Evolutionary conservation across 805 yeast genomes (phyloP), one percentile per base, ranked within the genome.

Genomic region (Saturnispora gosingensis): DNA sequence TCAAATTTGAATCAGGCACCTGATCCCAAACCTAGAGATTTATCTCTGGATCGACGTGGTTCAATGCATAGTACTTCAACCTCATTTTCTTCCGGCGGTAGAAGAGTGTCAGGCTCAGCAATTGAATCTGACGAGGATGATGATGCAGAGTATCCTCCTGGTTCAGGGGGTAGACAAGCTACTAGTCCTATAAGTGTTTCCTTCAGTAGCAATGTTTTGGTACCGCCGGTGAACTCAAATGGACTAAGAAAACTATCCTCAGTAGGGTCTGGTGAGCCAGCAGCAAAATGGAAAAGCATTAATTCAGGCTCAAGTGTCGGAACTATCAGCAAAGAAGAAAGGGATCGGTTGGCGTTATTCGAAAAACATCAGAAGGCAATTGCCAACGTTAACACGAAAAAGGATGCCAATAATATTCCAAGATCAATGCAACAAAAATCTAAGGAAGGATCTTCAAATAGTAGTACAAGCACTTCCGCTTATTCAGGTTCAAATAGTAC

Each of bases 301-400:
- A 42, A 45, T 22, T 45, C 53, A n/a, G 46, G 43, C 20, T 24
- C 35, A 13, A 40, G 45, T 43, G 16, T 27, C 11, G 40, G 46
- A 2, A 13, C 16, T n/a, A 25, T 52, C 5, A 16, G 38, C 6
- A 52, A 46, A 18, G 45, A 46, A 24, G 56, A 42, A 15, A 48
- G 46, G 20, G 56, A 58, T 18, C 57, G 52, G 32, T 45, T 52
- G 24, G 57, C 65, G n/a, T 56, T 66, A 16, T 59, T 66, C 45
- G 69, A 64, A 18, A 64, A 62, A 43, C 66, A 66, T 49, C 58
- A 65, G 25, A 49, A 67, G 27, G 56, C 67, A 38, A 55, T 65
- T 56, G 57, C 63, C n/a, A 56, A 62, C n/a, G 59, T 59, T 10
- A 57, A 58, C 6, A 48, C 58, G 3, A 50, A 50, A 30, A 25